Percentiles rank a stretch among this genome's conserved stretches.
Evolutionary conservation across 2,329 filamentous ascomycete genomes (phyloP).

Genomic region (Neonectria coccinea): DNA sequence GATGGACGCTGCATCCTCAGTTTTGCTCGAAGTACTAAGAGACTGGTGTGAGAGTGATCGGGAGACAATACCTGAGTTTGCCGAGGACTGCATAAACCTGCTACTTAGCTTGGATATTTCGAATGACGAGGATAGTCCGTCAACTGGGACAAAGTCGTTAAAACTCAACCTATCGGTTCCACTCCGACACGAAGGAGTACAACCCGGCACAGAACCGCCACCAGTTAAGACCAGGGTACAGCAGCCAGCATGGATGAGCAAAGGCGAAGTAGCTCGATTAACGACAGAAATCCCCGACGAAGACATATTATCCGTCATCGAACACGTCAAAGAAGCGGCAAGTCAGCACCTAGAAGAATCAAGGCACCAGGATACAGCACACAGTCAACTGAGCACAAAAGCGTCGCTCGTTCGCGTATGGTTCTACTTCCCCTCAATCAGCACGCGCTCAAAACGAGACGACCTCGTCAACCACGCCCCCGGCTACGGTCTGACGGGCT

Average conservation of each 20-base stretch:
- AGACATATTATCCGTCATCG: slow-evolving; percentile 60
- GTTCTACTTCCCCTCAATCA: slow-evolving; percentile 74
- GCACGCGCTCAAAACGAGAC: slow-evolving; percentile 68
- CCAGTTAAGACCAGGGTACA: slow-evolving; percentile 56
- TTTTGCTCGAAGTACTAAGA: slow-evolving; percentile 35
- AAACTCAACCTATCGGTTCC: slow-evolving; percentile 53
- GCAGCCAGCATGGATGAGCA: slow-evolving; percentile 65
- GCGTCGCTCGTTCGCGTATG: slow-evolving; percentile 63
- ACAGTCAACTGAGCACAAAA: not conserved
- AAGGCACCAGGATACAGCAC: slow-evolving; percentile 16
- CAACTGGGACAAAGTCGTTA: slow-evolving; percentile 31
- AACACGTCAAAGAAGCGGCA: slow-evolving; percentile 56
- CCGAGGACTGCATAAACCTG: slow-evolving; percentile 35
- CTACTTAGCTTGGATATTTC: slow-evolving; percentile 44
- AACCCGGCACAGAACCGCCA: slow-evolving; percentile 51
- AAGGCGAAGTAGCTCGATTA: slow-evolving; percentile 56
- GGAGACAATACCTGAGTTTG: slow-evolving; percentile 15
- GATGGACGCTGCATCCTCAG: slow-evolving; percentile 40
- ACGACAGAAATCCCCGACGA: slow-evolving; percentile 55
- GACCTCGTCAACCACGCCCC: slow-evolving; percentile 68
- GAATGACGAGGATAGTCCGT: slow-evolving; percentile 20
- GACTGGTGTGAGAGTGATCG: slow-evolving; percentile 40
- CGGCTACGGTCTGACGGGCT: slow-evolving; percentile 65
- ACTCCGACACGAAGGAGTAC: slow-evolving; percentile 33
- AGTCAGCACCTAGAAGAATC: slow-evolving; percentile 45